Base-by-base conservation (phyloP, 345 rosid genomes). In the Lagerstroemia speciosa region DNA sequence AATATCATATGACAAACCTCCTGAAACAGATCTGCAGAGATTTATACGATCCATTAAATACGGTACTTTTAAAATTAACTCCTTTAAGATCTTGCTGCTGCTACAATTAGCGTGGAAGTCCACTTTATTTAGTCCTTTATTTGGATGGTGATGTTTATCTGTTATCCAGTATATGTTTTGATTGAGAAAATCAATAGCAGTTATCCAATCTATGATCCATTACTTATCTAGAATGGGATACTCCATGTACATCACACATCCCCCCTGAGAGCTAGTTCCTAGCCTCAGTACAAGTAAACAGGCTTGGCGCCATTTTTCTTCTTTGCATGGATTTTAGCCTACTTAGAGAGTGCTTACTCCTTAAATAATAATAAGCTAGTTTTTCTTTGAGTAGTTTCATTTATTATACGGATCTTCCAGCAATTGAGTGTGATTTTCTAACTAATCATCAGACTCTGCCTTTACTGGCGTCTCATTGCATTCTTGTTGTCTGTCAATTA, bases 21-120 rank as follows among this genome's bases (percentile, higher is more conserved):
- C 98, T 26, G 84, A 93, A 72, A 87, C 97, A 32, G 89, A 83
- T 62, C 91, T 93, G 70, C 97, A 93, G 83, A 84, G 77, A 77
- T 91, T 75, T 78, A 85, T 93, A 48, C 81, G 97, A 77, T 83
- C 96, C 64, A 75, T 74, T 34, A 74, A 85, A 82, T 58, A 76
- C 31, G 90, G 98, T 89, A 84, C 67, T 50, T 15, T 26, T 9
- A 14, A 65, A 16, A 1, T 10, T 17, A 33, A 29, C 27, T 36
- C 50, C 36, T 52, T 30, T 58, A 16, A 58, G 1, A 10, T 27
- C 29, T 53, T 53, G 30, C 60, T 58, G 20, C 19, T 58, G 34
- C 63, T 27, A 30, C 33, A n/a, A n/a, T n/a, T n/a, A n/a, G n/a
- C n/a, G n/a, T n/a, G n/a, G n/a, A n/a, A n/a, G n/a, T n/a, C n/a